Evolutionary conservation across 2,329 filamentous ascomycete genomes (phyloP).

Genomic region (Nothophaeocryptopus gaeumannii): DNA sequence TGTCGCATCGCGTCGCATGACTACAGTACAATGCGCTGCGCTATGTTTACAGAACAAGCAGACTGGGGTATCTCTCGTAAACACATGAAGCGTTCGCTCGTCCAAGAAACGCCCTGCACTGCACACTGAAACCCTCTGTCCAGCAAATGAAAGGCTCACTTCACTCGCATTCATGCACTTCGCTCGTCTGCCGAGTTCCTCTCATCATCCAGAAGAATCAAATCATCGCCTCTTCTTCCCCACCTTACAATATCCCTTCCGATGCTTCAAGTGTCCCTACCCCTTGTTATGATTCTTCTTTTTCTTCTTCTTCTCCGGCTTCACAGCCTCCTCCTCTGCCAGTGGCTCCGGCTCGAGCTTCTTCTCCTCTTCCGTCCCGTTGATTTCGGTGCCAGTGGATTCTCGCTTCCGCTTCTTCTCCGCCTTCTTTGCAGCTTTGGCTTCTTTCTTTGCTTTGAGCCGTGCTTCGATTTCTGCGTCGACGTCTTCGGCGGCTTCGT

Average conservation of each 20-base stretch:
- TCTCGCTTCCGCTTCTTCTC: constrained; percentile 38
- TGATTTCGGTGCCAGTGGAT: constrained; percentile 54
- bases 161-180: too few relatives aligned
- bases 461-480: constrained; percentile 32
- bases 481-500: constrained; percentile 29
- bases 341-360: constrained; percentile 56
- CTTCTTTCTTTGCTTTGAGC: constrained; percentile 30
- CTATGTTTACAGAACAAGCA: too few relatives aligned
- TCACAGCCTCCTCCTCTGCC: constrained; percentile 2
- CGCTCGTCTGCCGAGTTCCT: too few relatives aligned
- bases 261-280: not conserved
- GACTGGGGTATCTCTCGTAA: too few relatives aligned
- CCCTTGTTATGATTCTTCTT: constrained; percentile 3
- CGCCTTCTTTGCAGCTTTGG: constrained; percentile 22
- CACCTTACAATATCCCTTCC: not conserved
- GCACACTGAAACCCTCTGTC: too few relatives aligned
- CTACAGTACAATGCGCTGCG: too few relatives aligned
- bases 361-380: constrained; percentile 39
- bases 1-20: too few relatives aligned
- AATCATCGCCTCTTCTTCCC: not conserved
- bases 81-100: too few relatives aligned
- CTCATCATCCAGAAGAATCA: not conserved
- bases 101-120: too few relatives aligned
- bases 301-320: constrained; percentile 19
- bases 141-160: too few relatives aligned